Conservation (phyloP, 1,139 yeast species). For the Hyphopichia burtonii region DNA sequence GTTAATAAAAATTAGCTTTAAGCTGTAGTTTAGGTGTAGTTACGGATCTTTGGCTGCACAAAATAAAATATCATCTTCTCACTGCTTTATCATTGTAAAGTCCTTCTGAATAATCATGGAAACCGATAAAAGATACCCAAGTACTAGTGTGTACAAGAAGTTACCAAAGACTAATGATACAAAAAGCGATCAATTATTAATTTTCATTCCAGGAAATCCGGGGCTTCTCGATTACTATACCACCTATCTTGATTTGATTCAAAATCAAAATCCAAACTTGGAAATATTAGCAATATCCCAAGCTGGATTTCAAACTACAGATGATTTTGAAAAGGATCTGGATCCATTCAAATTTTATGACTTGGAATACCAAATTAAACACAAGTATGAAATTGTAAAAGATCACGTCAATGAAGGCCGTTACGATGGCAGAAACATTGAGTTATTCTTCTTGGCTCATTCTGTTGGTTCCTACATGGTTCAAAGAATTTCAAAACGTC, state of each 20-base stretch:
- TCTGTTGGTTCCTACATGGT: conserved; percentile 61
- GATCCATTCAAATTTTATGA: conserved; percentile 24
- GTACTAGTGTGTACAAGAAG: conserved; percentile 27
- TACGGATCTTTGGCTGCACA: too few relatives aligned
- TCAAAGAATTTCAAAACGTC: conserved; percentile 44
- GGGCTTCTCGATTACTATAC: conserved; percentile 61
- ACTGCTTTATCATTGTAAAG: too few relatives aligned
- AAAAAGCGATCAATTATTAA: conserved; percentile 25
- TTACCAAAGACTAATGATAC: background rate
- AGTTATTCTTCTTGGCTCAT: conserved; percentile 53
- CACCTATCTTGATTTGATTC: conserved; percentile 47
- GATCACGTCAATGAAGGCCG: conserved; percentile 19
- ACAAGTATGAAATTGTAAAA: conserved; percentile 42
- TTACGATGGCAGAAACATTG: conserved; percentile 17
- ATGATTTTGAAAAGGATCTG: conserved; percentile 10
- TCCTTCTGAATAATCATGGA: too few relatives aligned
- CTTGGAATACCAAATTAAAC: conserved; percentile 52
- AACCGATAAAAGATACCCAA: conserved; percentile 19
- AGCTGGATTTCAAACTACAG: conserved; percentile 47
- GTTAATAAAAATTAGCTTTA: too few relatives aligned
- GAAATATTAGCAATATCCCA: conserved; percentile 58
- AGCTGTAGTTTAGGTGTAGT: too few relatives aligned
- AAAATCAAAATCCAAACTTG: conserved; percentile 38
- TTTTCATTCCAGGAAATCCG: conserved; percentile 71
- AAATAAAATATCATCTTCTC: too few relatives aligned